Conservation (phyloP, 177 flowering plant genomes). For the Tripterygium wilfordii region DNA sequence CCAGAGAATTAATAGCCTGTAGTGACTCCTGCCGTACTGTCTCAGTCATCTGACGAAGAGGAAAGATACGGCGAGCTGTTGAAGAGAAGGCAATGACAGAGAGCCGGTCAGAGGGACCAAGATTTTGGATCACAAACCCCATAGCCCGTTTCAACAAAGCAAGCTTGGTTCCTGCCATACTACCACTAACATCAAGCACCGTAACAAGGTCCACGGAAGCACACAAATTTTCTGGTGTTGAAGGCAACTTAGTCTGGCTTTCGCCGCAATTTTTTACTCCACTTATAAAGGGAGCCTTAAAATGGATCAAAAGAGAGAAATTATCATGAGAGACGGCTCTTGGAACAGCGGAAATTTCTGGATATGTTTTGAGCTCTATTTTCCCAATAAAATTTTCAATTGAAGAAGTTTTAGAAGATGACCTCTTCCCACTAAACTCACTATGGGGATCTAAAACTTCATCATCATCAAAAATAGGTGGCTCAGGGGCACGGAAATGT, state of each 20-base stretch:
- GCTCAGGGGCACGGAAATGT: slow-evolving; percentile 46
- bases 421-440: slow-evolving; percentile 10
- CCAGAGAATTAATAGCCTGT: slow-evolving; percentile 64
- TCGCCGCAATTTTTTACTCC: slow-evolving; percentile 14
- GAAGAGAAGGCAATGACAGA: slow-evolving; percentile 83
- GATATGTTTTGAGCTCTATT: slow-evolving; percentile 50
- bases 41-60: slow-evolving; percentile 70
- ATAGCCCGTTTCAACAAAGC: slow-evolving; percentile 82
- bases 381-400: slow-evolving; percentile 16
- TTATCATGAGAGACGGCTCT: slow-evolving; percentile 32
- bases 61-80: slow-evolving; percentile 70
- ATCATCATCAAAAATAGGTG: slow-evolving; percentile 63
- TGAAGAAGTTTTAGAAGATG: slow-evolving; percentile 4
- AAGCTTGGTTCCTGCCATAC: slow-evolving; percentile 91
- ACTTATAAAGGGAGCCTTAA: slow-evolving; percentile 56
- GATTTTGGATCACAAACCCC: slow-evolving; percentile 86
- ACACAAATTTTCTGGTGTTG: slow-evolving; percentile 31
- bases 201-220: slow-evolving; percentile 83
- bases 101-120: slow-evolving; percentile 72
- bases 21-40: slow-evolving; percentile 61
- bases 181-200: slow-evolving; percentile 89
- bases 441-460: slow-evolving; percentile 36
- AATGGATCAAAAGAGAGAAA: slow-evolving; percentile 57
- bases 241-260: slow-evolving; percentile 5
- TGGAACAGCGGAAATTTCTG: slow-evolving; percentile 63